Conservation (phyloP, 2,329 filamentous ascomycete species). For the Didymella lethalis region DNA sequence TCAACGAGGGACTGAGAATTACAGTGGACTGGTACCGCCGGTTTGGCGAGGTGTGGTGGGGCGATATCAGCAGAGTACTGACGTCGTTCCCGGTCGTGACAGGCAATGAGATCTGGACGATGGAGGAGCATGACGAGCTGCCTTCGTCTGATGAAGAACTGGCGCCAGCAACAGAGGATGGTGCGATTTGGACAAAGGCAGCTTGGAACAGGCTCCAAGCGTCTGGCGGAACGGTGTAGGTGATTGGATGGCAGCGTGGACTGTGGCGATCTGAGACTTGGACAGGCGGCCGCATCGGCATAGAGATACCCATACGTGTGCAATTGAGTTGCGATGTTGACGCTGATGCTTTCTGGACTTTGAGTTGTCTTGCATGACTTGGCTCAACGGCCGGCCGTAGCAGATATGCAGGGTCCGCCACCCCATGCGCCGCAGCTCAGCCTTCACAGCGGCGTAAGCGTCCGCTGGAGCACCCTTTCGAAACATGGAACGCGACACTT, state of each 20-base stretch:
- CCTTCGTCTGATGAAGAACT: constrained; percentile 44
- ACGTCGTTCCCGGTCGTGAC: constrained; percentile 51
- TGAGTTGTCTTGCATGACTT: constrained; percentile 10
- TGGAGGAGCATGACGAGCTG: constrained; percentile 51
- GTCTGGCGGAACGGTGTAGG: constrained; percentile 10
- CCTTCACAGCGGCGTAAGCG: constrained; percentile 31
- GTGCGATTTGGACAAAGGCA: constrained; percentile 35
- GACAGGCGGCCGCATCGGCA: constrained; percentile 6
- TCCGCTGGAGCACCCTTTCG: constrained; percentile 32
- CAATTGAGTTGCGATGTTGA: constrained; percentile 1
- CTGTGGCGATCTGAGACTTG: constrained; percentile 3
- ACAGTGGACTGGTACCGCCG: constrained; percentile 52
- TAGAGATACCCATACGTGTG: constrained; percentile 24
- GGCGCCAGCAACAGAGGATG: constrained; percentile 20
- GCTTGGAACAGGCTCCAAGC: constrained; percentile 32
- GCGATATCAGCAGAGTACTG: constrained; percentile 50
- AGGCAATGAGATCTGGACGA: constrained; percentile 52
- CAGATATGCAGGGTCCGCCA: constrained; percentile 36
- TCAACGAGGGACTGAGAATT: constrained; percentile 46
- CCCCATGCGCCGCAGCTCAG: constrained; percentile 24
- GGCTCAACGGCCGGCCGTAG: constrained; percentile 24
- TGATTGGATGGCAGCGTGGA: background rate
- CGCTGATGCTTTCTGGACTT: background rate
- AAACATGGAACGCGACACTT: constrained; percentile 35
- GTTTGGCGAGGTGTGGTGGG: constrained; percentile 54